Base-by-base conservation (phyloP, 2,329 filamentous ascomycete species). In the Sporothrix schenckii region DNA sequence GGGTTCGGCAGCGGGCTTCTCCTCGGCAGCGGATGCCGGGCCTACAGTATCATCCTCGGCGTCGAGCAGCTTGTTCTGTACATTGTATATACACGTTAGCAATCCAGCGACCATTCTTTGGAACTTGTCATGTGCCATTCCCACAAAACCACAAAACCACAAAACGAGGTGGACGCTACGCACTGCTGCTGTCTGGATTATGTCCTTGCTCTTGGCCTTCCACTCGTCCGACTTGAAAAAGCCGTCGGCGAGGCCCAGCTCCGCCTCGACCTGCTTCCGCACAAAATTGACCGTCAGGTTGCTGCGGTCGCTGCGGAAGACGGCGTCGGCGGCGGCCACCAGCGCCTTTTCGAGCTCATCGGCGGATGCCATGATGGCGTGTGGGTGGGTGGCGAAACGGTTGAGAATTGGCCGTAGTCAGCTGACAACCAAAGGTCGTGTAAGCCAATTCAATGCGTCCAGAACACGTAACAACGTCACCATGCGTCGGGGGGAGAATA, bases 121-220 rank as follows among this genome's bases (percentile, higher is more conserved):
- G 6, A 34, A 34, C 34, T 7, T 34, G 34, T 9, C 6, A 14
- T 44, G 2, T 44, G 14, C 41, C 41, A 16, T 44, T 44, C 41
- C 41, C 11, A 44, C 41, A 16, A 13, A 13, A 16, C 27, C 27
- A 30, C 27, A 30, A 30, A 30, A 30, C 3, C 27, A 30, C 24
- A 24, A 24, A 24, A 24, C 24, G 3, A 44, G 41, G 11, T 16
- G 14, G n/a, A 39, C 19, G 81, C 85, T 73, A 47, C 58, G n/a
- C 81, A 89, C 88, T n/a, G 85, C 83, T 63, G 82, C 80, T 21
- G 80, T 78, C 68, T 84, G 84, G 73, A 90, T 88, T n/a, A 89
- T 75, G 0, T 77, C 76, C 75, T 89, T 89, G 77, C 87, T 89
- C 73, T 81, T 84, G 4, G 79, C 77, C 76, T 89, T 89, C 88